Base-by-base conservation (phyloP, 1,139 yeast species). In the Yamadazyma atlantica region DNA sequence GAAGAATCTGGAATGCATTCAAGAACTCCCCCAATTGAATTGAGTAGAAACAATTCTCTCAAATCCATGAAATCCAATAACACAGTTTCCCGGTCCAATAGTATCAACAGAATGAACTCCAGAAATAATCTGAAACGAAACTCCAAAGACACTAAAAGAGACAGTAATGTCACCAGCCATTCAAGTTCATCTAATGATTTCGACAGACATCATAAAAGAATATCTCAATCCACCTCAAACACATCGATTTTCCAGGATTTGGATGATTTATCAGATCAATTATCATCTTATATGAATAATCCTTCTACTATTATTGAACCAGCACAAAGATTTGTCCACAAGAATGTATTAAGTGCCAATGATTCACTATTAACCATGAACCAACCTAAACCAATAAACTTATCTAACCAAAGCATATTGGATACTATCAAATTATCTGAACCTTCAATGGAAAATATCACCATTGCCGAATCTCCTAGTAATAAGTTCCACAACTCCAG, bases 251-350 rank as follows among this genome's bases (percentile, higher is more conserved):
- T 55, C 32, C 63, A 63, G 25, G 52, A 56, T 27, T 53, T 63
- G 32, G 69, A 66, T 10, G 62, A 58, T 25, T 48, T 65, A 25
- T 57, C 66, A 1, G 56, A 60, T 34, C 64, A 61, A 36, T 43
- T 64, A n/a, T 54, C 64, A 4, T 48, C 55, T 1, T 58, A 29
- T 25, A 42, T 49, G 18, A 36, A 39, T 13, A 39, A 45, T 24
- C 46, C 47, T 7, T 32, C 32, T 12, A 14, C 17, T 2, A 29
- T 26, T 7, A 22, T 32, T 13, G 18, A 12, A 4, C 29, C 36
- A 12, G 40, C 38, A 17, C 48, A 38, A 3, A 36, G 41, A 29
- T 48, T 48, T 35, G 51, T 49, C 10, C 53, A 49, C 35, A 49
- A 49, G 31, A 49, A 49, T 24, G 41, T 49, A 9, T 18, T 48